Percentiles rank a stretch among this genome's conserved stretches.
These are phyloP conservation scores for Haplosporangium sp. DNA, from an alignment of 371 early-diverging fungal species.

Conservation along the genomic window DNA sequence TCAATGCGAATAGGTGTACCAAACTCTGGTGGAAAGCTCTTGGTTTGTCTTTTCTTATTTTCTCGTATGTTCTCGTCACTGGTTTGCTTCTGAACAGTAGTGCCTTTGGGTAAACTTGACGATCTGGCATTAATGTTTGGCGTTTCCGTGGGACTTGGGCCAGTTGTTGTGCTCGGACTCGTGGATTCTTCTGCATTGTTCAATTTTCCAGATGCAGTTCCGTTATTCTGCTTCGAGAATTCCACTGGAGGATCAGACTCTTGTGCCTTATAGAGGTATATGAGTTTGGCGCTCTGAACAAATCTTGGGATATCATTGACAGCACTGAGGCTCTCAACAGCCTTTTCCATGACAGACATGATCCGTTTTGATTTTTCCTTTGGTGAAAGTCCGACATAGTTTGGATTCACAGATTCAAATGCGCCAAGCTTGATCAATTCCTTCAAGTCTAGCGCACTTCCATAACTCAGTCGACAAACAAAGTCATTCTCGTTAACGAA, in stretches of 20 bases:
- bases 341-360: conserved; percentile 28
- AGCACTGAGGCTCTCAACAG: conserved; percentile 24
- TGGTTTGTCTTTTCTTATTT: no score
- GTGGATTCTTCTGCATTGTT: not conserved
- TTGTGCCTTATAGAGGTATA: not conserved
- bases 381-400: conserved; percentile 23
- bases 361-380: conserved; percentile 33
- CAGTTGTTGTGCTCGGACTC: not conserved
- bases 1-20: not conserved
- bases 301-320: conserved; percentile 37
- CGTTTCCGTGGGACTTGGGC: not conserved
- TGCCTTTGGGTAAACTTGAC: not conserved
- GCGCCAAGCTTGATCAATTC: conserved; percentile 68
- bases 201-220: not conserved
- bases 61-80: not conserved
- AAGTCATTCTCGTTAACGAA: conserved; percentile 83
- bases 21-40: not conserved
- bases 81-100: not conserved
- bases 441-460: conserved; percentile 74
- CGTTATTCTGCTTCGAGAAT: not conserved
- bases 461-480: conserved; percentile 80
- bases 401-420: conserved; percentile 31
- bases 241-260: not conserved
- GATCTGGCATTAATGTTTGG: not conserved
- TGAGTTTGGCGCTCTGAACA: conserved; percentile 29